Evolutionary conservation across 1,284 basidiomycete genomes (phyloP), one percentile per base, ranked within the genome.

Genomic region (Lignosus rhinocerotis): DNA sequence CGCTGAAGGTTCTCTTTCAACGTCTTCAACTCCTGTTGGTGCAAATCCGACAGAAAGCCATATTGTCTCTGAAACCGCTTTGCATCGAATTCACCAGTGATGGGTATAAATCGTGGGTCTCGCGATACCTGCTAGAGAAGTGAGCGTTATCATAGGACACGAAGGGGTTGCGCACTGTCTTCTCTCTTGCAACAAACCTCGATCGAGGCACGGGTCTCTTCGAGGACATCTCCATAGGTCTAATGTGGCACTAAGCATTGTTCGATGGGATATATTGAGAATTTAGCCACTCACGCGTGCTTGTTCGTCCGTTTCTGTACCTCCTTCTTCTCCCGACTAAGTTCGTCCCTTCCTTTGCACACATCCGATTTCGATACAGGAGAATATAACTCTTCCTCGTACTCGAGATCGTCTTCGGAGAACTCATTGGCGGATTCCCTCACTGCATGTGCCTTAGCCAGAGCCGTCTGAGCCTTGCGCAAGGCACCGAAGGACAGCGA

Each of bases 41-140:
- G 91, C 59, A 90, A 70, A 1, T 84, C 83, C 1, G 86, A 78
- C 19, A 98, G 78, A 73, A 98, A 98, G 0, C 78, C 78, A 68
- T 98, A 98, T 32, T 88, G 87, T 47, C 84, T 75, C 17, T 81
- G 80, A 70, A 94, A 96, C 30, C 87, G 84, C 53, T 86, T 76
- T 0, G 81, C 67, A 46, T 90, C 85, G 64, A 90, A 85, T 58
- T 85, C 79, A n/a, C 93, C 93, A 6, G 86, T 80, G 11, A 93
- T 74, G 11, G 86, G 81, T 31, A 92, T 80, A 76, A 98, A 98
- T 46, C 96, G 87, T 2, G 96, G 96, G 75, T 98, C 96, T 42
- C 96, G 86, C 10, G 87, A 75, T 70, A 87, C 82, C 92, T 94
- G 68, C 34, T 48, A 17, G 6, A 55, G 12, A 43, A 1, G 11